Conservation (phyloP, 495 filamentous ascomycete species). For the Cercophora scortea region DNA sequence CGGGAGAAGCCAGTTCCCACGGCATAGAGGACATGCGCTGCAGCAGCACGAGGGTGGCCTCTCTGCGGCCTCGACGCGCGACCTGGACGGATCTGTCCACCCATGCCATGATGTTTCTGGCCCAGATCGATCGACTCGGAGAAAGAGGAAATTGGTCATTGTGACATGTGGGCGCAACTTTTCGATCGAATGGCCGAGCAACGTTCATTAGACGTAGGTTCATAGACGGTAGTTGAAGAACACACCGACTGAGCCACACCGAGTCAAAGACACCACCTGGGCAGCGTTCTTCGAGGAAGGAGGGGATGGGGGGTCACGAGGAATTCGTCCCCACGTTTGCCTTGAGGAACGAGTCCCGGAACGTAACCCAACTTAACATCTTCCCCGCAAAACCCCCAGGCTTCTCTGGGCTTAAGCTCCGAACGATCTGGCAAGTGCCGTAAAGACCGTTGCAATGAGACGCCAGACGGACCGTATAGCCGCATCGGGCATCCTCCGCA, state of each 20-base stretch:
- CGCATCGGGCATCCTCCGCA: constrained; percentile 12
- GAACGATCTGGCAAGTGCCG: constrained; percentile 24
- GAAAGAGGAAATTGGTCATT: constrained; percentile 5
- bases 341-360: constrained; percentile 9
- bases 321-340: constrained; percentile 9
- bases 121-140: constrained; percentile 12
- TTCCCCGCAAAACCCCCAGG: constrained; percentile 10
- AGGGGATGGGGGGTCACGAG: neutral
- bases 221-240: neutral
- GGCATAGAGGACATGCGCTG: constrained; percentile 2
- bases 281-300: neutral
- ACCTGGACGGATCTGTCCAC: neutral
- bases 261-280: too few relatives aligned
- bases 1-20: constrained; percentile 5
- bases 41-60: neutral
- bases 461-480: constrained; percentile 12
- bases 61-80: neutral
- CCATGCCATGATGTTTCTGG: neutral
- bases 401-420: constrained; percentile 9
- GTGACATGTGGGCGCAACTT: too few relatives aligned
- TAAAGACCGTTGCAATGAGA: constrained; percentile 11
- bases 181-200: too few relatives aligned
- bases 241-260: constrained; percentile 1
- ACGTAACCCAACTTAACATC: constrained; percentile 13
- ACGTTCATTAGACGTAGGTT: too few relatives aligned